Conservation (phyloP, 1,284 basidiomycete species). For the Rhizopogon parksii region DNA sequence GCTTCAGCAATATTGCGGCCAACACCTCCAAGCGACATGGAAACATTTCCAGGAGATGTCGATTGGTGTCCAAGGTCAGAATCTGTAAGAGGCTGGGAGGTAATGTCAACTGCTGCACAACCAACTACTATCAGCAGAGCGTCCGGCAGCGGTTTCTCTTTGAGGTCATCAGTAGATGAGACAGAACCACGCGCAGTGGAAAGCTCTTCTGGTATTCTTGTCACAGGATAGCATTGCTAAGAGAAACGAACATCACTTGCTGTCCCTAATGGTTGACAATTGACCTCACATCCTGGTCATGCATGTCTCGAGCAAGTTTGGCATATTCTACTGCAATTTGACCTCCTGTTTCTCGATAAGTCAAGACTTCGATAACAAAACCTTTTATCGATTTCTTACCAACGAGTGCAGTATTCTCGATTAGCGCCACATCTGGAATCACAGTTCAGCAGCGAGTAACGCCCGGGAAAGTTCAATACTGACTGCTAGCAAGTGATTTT, state of each 20-base stretch:
- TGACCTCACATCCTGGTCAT: conserved; percentile 14
- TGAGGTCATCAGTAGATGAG: not conserved
- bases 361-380: conserved; percentile 5
- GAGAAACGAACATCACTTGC: not conserved
- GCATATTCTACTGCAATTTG: conserved; percentile 79
- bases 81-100: conserved; percentile 41
- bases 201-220: not conserved
- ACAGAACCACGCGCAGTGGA: not conserved
- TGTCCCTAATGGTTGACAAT: not conserved
- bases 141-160: not conserved
- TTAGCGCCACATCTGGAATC: conserved; percentile 72
- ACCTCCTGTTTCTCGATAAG: conserved; percentile 42
- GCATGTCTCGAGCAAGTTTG: conserved; percentile 33
- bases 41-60: conserved; percentile 76
- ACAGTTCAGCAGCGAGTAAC: not conserved
- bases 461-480: conserved; percentile 9
- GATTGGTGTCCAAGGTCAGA: conserved; percentile 42
- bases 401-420: conserved; percentile 87
- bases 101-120: conserved; percentile 83
- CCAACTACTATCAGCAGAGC: conserved; percentile 65
- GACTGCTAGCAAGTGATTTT: conserved; percentile 68
- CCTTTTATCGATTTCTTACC: conserved; percentile 40
- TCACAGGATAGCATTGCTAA: conserved; percentile 1
- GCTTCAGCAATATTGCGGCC: conserved; percentile 93
- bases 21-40: conserved; percentile 82